Conservation (phyloP, 73 alveolate genomes). For the Tetrahymena elliotti region DNA sequence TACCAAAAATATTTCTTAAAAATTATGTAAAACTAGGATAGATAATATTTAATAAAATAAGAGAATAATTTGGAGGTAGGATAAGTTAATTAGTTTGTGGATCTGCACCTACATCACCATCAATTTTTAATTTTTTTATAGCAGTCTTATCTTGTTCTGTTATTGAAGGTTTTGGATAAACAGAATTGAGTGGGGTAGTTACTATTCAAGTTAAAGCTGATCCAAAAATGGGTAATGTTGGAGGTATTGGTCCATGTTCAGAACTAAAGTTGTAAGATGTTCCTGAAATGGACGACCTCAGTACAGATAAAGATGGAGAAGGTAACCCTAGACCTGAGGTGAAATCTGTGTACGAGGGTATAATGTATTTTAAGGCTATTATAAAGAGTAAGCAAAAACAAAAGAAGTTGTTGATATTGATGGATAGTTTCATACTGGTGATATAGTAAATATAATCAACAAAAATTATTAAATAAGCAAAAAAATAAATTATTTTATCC, state of each 20-base stretch:
- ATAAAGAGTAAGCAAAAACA: slow-evolving; percentile 59
- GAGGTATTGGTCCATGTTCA: slow-evolving; percentile 69
- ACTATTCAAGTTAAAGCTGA: slow-evolving; percentile 53
- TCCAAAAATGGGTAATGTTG: slow-evolving; percentile 76
- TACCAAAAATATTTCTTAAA: neutral
- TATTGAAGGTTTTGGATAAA: slow-evolving; percentile 89
- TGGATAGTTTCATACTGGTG: slow-evolving; percentile 92
- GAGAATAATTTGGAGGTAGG: slow-evolving; percentile 79
- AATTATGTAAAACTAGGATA: slow-evolving; percentile 44
- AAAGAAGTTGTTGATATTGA: slow-evolving; percentile 72
- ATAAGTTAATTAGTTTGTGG: slow-evolving; percentile 76
- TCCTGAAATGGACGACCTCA: slow-evolving; percentile 76
- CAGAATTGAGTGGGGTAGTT: slow-evolving; percentile 79
- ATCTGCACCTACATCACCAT: slow-evolving; percentile 86
- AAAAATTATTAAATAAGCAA: too few relatives aligned
- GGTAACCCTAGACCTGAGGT: slow-evolving; percentile 82
- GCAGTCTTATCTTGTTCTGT: slow-evolving; percentile 64
- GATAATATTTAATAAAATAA: slow-evolving; percentile 32
- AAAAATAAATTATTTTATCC: too few relatives aligned
- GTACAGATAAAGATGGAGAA: slow-evolving; percentile 46
- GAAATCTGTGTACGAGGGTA: slow-evolving; percentile 93
- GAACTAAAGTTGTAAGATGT: slow-evolving; percentile 85
- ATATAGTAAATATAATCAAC: slow-evolving; percentile 67
- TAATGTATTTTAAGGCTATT: slow-evolving; percentile 78
- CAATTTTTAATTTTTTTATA: slow-evolving; percentile 67